A percentile compares a stretch with the other conserved stretches of the same genome.
Evolutionary conservation across 139 green algal species (phyloP).

Genomic region (Diplosphaera chodatii): DNA sequence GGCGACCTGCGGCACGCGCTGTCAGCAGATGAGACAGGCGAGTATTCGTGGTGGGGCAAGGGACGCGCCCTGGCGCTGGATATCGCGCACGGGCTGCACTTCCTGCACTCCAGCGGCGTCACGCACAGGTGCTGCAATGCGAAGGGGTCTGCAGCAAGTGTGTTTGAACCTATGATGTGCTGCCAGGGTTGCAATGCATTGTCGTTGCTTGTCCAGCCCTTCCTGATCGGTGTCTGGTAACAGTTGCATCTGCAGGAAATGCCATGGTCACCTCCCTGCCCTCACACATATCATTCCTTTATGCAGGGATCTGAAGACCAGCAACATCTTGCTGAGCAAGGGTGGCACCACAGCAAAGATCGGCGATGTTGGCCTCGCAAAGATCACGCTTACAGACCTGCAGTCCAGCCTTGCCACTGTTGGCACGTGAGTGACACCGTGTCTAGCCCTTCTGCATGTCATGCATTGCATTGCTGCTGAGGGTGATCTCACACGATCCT

Average conservation of each 20-base stretch:
- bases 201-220: too few species aligned
- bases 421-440: background rate
- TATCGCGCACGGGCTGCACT: background rate
- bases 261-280: too few species aligned
- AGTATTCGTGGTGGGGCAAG: background rate
- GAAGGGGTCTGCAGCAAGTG: too few species aligned
- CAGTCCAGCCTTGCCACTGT: background rate
- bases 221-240: too few species aligned
- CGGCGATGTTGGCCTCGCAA: slow-evolving; percentile 37
- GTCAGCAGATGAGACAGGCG: background rate
- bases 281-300: background rate
- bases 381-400: slow-evolving; percentile 5
- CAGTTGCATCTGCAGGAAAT: too few species aligned
- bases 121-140: background rate
- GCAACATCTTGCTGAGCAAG: slow-evolving; percentile 42
- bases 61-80: background rate
- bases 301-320: slow-evolving; percentile 26
- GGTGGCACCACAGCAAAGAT: slow-evolving; percentile 58
- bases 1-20: background rate
- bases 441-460: too few species aligned
- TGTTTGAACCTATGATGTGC: too few species aligned
- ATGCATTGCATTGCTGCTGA: too few species aligned
- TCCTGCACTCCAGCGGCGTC: slow-evolving; percentile 2
- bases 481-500: too few species aligned
- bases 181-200: too few species aligned